phyloP scores from a whole-genome alignment of 805 yeast species.

The Suhomyces sp. region DNA sequence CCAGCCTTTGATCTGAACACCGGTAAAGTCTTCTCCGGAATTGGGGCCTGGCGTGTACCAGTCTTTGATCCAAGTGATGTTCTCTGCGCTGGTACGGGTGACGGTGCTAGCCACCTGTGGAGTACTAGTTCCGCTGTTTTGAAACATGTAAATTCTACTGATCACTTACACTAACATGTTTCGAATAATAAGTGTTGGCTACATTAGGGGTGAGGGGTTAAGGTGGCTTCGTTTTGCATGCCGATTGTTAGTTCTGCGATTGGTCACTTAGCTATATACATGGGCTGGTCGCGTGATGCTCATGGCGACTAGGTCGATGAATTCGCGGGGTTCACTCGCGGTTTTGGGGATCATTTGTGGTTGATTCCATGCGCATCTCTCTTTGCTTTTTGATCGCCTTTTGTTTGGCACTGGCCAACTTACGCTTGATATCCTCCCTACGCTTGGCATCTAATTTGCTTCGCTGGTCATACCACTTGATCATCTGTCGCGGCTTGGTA shows the following conservation, averaged over 20 bases:
- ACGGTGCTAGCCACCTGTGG: constrained; percentile 4
- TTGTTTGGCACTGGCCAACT: constrained; percentile 37
- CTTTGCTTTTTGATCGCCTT: constrained; percentile 25
- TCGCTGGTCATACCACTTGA: constrained; percentile 47
- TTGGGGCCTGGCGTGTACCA: constrained; percentile 23
- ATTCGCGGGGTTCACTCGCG: background rate
- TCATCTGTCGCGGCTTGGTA: constrained; percentile 47
- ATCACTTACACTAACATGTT: too few relatives aligned
- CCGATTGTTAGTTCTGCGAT: background rate
- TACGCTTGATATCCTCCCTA: constrained; percentile 34
- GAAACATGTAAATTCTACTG: constrained; percentile 7
- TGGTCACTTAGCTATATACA: background rate
- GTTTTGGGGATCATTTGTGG: too few relatives aligned
- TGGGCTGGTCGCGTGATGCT: background rate
- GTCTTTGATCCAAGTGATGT: constrained; percentile 38
- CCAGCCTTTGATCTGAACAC: constrained; percentile 34
- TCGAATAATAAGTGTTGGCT: too few relatives aligned
- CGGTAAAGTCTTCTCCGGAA: constrained; percentile 2
- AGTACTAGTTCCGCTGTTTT: constrained; percentile 17
- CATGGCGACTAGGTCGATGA: too few relatives aligned
- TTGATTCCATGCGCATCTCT: constrained; percentile 8
- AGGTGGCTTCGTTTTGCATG: background rate
- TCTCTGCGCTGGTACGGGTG: constrained; percentile 19
- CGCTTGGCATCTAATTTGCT: constrained; percentile 24
- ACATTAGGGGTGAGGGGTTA: background rate